Base-by-base conservation (phyloP, 1,284 basidiomycete species). In the Wallemia mellicola region DNA sequence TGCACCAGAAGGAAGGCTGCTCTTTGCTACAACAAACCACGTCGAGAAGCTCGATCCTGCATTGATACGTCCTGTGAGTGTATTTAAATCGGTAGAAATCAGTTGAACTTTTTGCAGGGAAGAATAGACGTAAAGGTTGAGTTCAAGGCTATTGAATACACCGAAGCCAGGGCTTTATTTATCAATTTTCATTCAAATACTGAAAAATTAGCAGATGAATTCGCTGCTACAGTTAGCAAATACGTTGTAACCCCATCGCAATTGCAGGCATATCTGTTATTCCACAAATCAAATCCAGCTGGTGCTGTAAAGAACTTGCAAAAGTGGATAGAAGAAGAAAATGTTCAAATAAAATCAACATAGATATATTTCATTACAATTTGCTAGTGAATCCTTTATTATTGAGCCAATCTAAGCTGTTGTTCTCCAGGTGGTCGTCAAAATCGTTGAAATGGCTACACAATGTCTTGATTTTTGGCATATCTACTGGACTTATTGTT, bases 111-210 rank as follows among this genome's bases (percentile, higher is more conserved):
- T 14, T 55, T 59, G 15, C 9, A 55, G 1, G 83, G 83, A 32
- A 78, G 82, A 2, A 80, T 84, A 76, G 82, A 85, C 66, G 65
- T 83, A n/a, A 80, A 82, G 64, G 70, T 85, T 60, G 77, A 82
- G 64, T 84, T 83, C 69, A 76, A 75, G 64, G 72, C 79, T 24
- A 79, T 82, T 7, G 81, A 79, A 66, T 74, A 71, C 60, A 77
- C 74, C 68, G 81, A 85, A 65, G 79, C 78, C 1, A 68, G 68
- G 32, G 75, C 79, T 63, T 70, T 84, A 1, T 84, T 78, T 68
- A 73, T 71, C 55, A 73, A 75, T 59, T 84, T 85, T 71, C 84
- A 79, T 65, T 68, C 76, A 2, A 24, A n/a, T 22, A 24, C 25
- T 11, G 24, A 9, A 5, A 26, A 5, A 24, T 24, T 55, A 15